Percentiles rank a stretch among this genome's conserved stretches.
Conservation (phyloP, 1,139 yeast genomes). For the Lodderomyces jiufengensis region DNA sequence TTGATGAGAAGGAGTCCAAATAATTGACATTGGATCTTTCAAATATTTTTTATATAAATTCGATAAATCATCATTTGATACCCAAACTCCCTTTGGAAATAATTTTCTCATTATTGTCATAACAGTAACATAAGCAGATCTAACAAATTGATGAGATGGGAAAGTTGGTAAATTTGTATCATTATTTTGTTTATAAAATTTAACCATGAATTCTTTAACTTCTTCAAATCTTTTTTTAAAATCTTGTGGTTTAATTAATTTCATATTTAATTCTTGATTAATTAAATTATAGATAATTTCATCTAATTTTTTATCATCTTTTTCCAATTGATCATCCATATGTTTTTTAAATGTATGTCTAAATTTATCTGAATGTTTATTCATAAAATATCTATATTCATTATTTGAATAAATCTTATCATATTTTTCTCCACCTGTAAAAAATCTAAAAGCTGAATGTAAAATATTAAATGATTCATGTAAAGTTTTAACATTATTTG, state of each 20-base stretch:
- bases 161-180: slow-evolving; percentile 36
- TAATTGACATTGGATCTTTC: slow-evolving; percentile 41
- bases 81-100: slow-evolving; percentile 47
- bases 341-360: slow-evolving; percentile 25
- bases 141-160: slow-evolving; percentile 24
- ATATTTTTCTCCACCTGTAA: slow-evolving; percentile 23
- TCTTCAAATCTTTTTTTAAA: slow-evolving; percentile 32
- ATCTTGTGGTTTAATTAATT: slow-evolving; percentile 35
- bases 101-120: slow-evolving; percentile 31
- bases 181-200: slow-evolving; percentile 36
- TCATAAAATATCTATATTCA: slow-evolving; percentile 36
- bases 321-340: slow-evolving; percentile 33
- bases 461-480: slow-evolving; percentile 28
- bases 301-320: slow-evolving; percentile 33
- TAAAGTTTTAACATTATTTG: slow-evolving; percentile 26
- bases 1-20: slow-evolving; percentile 53
- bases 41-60: slow-evolving; percentile 30
- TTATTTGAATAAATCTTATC: slow-evolving; percentile 32
- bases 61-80: slow-evolving; percentile 31
- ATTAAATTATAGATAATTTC: slow-evolving; percentile 37
- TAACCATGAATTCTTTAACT: slow-evolving; percentile 40
- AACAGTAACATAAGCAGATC: slow-evolving; percentile 39
- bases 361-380: slow-evolving; percentile 32
- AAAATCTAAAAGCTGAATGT: slow-evolving; percentile 29
- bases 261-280: slow-evolving; percentile 39